phyloP scores from a whole-genome alignment of 2,329 filamentous ascomycete species.

The Colletotrichum magnum region DNA sequence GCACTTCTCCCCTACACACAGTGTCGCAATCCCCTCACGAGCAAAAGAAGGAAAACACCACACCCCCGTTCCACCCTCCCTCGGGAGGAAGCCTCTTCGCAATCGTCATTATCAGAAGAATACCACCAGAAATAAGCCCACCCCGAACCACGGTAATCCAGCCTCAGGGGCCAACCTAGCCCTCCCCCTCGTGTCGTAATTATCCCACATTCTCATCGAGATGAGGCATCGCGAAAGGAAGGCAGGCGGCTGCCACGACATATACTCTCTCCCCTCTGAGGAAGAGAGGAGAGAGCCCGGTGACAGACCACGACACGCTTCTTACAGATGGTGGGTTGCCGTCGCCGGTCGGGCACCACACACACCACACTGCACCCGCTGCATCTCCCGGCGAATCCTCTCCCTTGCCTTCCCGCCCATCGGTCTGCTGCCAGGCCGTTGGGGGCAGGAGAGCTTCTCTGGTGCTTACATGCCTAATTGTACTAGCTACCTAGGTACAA shows the following conservation, averaged over 20 bases:
- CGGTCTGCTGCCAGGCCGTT: conserved; percentile 24
- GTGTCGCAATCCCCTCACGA: conserved; percentile 27
- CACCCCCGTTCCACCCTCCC: not conserved
- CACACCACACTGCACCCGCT: conserved; percentile 15
- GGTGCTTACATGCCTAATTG: too few relatives aligned
- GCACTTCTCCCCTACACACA: conserved; percentile 32
- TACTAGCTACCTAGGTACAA: too few relatives aligned
- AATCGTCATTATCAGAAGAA: conserved; percentile 14
- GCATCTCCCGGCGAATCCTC: conserved; percentile 26
- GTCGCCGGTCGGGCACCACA: conserved; percentile 22
- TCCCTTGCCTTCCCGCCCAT: conserved; percentile 27
- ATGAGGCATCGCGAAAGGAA: conserved; percentile 7
- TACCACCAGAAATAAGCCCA: not conserved
- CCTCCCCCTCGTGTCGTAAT: not conserved
- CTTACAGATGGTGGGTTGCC: conserved; percentile 19
- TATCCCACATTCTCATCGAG: conserved; percentile 24
- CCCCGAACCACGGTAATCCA: not conserved
- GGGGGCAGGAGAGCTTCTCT: too few relatives aligned
- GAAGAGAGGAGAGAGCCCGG: conserved; percentile 1
- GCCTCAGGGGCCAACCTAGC: not conserved
- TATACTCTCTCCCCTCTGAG: not conserved
- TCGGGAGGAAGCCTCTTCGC: not conserved
- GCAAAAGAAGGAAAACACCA: not conserved
- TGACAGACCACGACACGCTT: not conserved
- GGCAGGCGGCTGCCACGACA: conserved; percentile 4